phyloP scores from a whole-genome alignment of 306 rosid species.

The Cucurbita maxima region DNA sequence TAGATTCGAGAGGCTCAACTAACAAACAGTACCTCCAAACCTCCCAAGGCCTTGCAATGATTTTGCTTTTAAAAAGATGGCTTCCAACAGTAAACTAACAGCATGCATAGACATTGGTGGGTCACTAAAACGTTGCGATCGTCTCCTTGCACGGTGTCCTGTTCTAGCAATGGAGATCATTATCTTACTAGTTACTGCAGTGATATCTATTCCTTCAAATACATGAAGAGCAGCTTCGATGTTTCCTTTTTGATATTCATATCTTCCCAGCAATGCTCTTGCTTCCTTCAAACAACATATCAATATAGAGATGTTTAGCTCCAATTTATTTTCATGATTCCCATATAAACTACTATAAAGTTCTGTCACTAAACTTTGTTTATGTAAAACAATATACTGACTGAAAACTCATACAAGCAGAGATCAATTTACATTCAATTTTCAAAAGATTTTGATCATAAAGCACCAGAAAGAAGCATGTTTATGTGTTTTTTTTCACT shows the following conservation, averaged over 20 bases:
- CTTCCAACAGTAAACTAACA: slow-evolving; percentile 66
- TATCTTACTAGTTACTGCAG: slow-evolving; percentile 49
- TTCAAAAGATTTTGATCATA: neutral
- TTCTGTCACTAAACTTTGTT: neutral
- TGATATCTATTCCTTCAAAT: slow-evolving; percentile 73
- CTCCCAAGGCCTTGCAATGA: slow-evolving; percentile 59
- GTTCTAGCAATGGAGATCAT: slow-evolving; percentile 49
- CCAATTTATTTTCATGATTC: neutral
- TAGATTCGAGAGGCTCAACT: neutral
- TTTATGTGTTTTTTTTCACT: slow-evolving; percentile 8
- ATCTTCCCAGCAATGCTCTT: slow-evolving; percentile 81
- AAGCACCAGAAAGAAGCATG: neutral
- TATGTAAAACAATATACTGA: neutral
- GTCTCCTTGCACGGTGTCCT: slow-evolving; percentile 32
- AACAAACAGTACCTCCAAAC: slow-evolving; percentile 44
- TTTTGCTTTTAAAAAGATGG: slow-evolving; percentile 71
- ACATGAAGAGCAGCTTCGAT: slow-evolving; percentile 74
- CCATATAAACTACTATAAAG: neutral
- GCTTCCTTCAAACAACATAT: slow-evolving; percentile 57
- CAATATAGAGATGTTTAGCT: neutral
- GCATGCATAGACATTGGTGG: slow-evolving; percentile 62
- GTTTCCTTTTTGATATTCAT: slow-evolving; percentile 91
- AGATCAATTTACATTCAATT: neutral
- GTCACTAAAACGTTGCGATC: slow-evolving; percentile 31
- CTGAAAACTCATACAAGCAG: neutral